phyloP scores from a whole-genome alignment of 169 alveolate species.

The Babesia ovis region DNA sequence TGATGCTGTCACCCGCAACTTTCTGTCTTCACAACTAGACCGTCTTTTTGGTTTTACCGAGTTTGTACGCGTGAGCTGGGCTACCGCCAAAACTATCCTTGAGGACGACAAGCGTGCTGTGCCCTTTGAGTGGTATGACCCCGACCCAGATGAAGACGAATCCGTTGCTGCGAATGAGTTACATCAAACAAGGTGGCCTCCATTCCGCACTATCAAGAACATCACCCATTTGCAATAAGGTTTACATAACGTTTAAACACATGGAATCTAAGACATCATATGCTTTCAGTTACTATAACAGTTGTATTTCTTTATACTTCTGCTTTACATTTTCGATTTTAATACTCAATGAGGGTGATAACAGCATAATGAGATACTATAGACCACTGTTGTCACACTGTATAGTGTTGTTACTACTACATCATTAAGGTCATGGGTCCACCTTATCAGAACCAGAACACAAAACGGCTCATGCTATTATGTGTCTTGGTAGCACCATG shows the following conservation, averaged over 20 bases:
- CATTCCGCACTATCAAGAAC: slow-evolving; percentile 8
- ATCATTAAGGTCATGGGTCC: no score
- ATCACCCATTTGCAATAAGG: neutral
- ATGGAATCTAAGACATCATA: no score
- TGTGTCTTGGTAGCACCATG: slow-evolving; percentile 9
- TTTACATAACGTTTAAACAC: no score
- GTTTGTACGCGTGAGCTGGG: slow-evolving; percentile 86
- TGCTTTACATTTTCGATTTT: no score
- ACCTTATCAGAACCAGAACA: slow-evolving; percentile 54
- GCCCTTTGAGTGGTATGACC: slow-evolving; percentile 79
- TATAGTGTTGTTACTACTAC: no score
- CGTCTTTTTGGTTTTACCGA: slow-evolving; percentile 93
- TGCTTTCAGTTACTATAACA: no score
- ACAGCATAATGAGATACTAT: no score
- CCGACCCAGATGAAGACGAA: slow-evolving; percentile 51
- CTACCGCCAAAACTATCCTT: slow-evolving; percentile 82
- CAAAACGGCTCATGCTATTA: slow-evolving; percentile 30
- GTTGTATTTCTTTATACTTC: no score
- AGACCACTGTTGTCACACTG: no score
- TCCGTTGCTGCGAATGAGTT: neutral
- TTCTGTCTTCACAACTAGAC: slow-evolving; percentile 86
- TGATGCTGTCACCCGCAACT: slow-evolving; percentile 88
- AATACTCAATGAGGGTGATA: no score
- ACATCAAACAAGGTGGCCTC: slow-evolving; percentile 21
- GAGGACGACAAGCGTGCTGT: slow-evolving; percentile 69